A percentile compares a stretch with the other conserved stretches of the same genome.
phyloP scores from a whole-genome alignment of 768 basidiomycete genomes.

The Xanthoconium stramineum region DNA sequence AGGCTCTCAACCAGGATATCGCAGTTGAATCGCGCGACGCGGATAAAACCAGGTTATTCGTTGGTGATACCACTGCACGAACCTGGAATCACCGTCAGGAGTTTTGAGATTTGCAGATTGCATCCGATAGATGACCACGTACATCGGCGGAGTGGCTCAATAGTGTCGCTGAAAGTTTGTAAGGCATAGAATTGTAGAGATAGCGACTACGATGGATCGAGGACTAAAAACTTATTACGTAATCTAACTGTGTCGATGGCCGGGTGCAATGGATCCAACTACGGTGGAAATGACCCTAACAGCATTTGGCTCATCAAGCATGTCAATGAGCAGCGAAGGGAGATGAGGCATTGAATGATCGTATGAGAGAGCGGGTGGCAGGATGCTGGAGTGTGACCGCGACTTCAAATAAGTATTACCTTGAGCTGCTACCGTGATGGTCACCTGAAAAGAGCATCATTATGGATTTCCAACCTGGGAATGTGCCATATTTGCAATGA shows the following conservation, averaged over 20 bases:
- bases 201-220: neutral
- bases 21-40: constrained; percentile 91
- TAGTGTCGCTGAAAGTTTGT: constrained; percentile 74
- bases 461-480: too few species aligned
- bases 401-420: too few species aligned
- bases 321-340: too few species aligned
- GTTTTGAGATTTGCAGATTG: neutral
- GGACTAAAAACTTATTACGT: neutral
- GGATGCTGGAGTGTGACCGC: too few species aligned
- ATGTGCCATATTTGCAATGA: too few species aligned
- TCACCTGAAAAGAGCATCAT: neutral
- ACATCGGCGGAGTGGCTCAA: constrained; percentile 73
- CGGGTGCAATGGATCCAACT: too few species aligned
- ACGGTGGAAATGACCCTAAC: too few species aligned
- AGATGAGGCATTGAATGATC: too few species aligned
- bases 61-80: constrained; percentile 74
- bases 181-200: constrained; percentile 47
- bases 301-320: too few species aligned
- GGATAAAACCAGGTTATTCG: constrained; percentile 76
- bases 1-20: constrained; percentile 72
- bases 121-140: constrained; percentile 25
- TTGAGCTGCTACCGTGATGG: neutral
- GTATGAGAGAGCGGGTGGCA: too few species aligned
- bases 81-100: constrained; percentile 52
- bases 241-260: neutral